These are phyloP conservation scores for Mortierella sp. DNA, from an alignment of 371 early-diverging fungal genomes.

Conservation along the genomic window DNA sequence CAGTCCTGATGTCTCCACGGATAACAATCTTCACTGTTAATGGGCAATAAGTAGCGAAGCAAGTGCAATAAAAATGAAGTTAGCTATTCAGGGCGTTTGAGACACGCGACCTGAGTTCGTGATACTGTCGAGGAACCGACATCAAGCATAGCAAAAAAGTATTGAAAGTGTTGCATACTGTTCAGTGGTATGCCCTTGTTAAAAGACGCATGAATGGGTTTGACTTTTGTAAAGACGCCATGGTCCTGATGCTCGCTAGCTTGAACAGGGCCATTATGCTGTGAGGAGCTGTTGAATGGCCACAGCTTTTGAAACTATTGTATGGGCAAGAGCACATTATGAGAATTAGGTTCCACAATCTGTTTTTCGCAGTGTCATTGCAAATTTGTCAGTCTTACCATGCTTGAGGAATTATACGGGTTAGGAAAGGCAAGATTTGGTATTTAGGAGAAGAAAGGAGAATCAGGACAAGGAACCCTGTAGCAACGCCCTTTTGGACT, in stretches of 20 bases:
- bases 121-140: neutral
- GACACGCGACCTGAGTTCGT: neutral
- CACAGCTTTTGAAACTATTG: slow-evolving; percentile 53
- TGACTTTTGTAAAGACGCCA: slow-evolving; percentile 49
- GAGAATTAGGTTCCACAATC: no score
- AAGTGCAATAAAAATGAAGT: slow-evolving; percentile 1
- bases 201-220: slow-evolving; percentile 52
- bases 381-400: neutral
- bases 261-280: slow-evolving; percentile 18
- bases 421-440: neutral
- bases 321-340: neutral
- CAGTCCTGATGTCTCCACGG: slow-evolving; percentile 76
- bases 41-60: neutral
- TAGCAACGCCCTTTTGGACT: neutral
- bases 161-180: slow-evolving; percentile 16
- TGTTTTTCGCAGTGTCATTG: no score
- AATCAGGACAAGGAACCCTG: neutral
- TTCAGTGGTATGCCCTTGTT: slow-evolving; percentile 54
- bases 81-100: neutral
- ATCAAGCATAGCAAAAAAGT: neutral
- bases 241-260: slow-evolving; percentile 30
- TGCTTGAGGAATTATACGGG: neutral
- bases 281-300: slow-evolving; percentile 42
- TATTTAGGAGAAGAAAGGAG: neutral
- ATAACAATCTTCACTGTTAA: slow-evolving; percentile 75